These are phyloP conservation scores for Delphinella strobiligena DNA, from an alignment of 2,329 filamentous ascomycete genomes.

Conservation along the genomic window DNA sequence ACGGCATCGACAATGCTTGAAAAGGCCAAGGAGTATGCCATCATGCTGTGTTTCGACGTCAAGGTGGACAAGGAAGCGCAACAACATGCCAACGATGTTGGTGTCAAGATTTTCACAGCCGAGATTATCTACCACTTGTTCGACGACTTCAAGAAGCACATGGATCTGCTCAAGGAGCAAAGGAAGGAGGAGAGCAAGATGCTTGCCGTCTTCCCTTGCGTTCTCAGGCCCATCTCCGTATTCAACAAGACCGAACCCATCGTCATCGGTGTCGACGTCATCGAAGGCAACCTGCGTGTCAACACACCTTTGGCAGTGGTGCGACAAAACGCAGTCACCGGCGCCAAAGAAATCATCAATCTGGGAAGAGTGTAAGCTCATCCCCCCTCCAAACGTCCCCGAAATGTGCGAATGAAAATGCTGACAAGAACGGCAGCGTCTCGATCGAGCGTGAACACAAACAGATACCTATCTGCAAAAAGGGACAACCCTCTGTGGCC, in stretches of 20 bases:
- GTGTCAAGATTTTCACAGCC: constrained; percentile 94
- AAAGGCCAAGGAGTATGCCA: constrained; percentile 87
- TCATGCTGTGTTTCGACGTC: constrained; percentile 99
- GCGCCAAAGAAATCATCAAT: constrained; percentile 69
- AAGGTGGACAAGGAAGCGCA: constrained; percentile 97
- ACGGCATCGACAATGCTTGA: constrained; percentile 90
- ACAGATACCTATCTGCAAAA: constrained; percentile 81
- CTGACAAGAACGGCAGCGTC: too few species aligned
- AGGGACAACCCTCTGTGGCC: constrained; percentile 91
- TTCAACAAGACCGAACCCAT: constrained; percentile 99
- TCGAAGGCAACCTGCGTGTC: constrained; percentile 76
- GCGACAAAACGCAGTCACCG: constrained; percentile 67
- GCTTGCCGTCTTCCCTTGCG: constrained; percentile 91
- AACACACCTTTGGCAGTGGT: constrained; percentile 85
- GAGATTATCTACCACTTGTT: constrained; percentile 99
- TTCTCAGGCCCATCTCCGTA: constrained; percentile 76
- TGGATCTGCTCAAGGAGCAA: constrained; percentile 73
- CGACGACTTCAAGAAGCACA: constrained; percentile 91
- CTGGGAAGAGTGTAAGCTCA: constrained; percentile 94
- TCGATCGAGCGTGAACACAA: constrained; percentile 98
- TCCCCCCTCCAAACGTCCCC: too few species aligned
- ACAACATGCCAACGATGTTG: constrained; percentile 80
- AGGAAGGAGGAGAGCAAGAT: constrained; percentile 96
- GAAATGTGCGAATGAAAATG: too few species aligned
- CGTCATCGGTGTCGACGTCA: constrained; percentile 86